These are phyloP conservation scores for Trichoderma brevicompactum DNA, from an alignment of 2,329 filamentous ascomycete species.

Conservation along the genomic window DNA sequence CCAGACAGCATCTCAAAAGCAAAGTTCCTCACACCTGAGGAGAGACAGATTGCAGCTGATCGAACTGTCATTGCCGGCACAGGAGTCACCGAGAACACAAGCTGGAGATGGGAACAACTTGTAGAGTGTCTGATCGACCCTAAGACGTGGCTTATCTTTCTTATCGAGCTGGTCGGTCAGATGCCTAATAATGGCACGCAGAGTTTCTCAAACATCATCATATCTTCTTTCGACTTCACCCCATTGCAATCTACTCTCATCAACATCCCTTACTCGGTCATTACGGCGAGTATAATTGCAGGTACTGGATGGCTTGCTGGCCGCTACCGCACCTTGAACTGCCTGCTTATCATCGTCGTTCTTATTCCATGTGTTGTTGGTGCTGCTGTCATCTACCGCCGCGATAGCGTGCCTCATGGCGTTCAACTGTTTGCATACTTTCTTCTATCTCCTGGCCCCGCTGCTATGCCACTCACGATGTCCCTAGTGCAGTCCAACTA, in stretches of 20 bases:
- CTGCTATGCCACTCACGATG: conserved; percentile 59
- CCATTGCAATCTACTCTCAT: conserved; percentile 59
- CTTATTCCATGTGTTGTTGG: conserved; percentile 58
- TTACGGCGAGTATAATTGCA: conserved; percentile 53
- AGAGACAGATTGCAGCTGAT: conserved; percentile 53
- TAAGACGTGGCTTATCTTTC: conserved; percentile 64
- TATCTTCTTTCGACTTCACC: conserved; percentile 60
- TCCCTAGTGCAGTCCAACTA: conserved; percentile 61
- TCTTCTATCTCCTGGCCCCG: conserved; percentile 57
- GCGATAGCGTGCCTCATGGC: conserved; percentile 45
- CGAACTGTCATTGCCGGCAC: conserved; percentile 56
- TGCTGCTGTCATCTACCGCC: conserved; percentile 57
- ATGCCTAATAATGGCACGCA: conserved; percentile 67
- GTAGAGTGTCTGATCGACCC: conserved; percentile 59
- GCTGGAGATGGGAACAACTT: conserved; percentile 57
- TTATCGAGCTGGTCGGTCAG: conserved; percentile 56
- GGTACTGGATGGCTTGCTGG: conserved; percentile 57
- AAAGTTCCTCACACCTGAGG: conserved; percentile 58
- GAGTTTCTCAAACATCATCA: conserved; percentile 62
- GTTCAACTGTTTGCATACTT: conserved; percentile 63
- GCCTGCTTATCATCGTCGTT: conserved; percentile 54
- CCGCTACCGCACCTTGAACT: conserved; percentile 55
- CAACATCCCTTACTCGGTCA: conserved; percentile 62
- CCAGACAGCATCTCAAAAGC: conserved; percentile 60
- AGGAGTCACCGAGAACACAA: conserved; percentile 53